Evolutionary conservation across 31 red algal genomes (phyloP), one percentile per base, ranked within the genome.

Genomic region (Odonthalia washingtoniensis): DNA sequence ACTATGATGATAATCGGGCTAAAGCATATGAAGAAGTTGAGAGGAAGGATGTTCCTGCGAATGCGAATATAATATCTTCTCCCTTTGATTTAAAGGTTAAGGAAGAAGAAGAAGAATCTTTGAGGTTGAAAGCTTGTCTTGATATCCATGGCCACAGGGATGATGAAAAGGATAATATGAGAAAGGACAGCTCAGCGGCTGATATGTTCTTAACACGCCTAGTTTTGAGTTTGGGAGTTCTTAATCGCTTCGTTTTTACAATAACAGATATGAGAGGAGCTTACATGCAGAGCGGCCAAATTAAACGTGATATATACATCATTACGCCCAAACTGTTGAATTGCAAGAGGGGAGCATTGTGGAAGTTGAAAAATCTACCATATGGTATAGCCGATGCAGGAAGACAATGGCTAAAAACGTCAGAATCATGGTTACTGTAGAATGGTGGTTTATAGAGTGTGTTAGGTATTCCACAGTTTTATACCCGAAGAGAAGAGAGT

Each of bases 321-420:
- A 2, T 2, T 5, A 2, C 64, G 34, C 64, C 64, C 64, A 67
- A 36, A 14, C 31, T 2, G 3, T 67, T 67, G 3, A 2, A 4
- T 5, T 4, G 12, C 3, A 67, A 67, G 4, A 67, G 6, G 12
- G 64, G 64, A 26, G 33, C 3, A 2, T 4, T 74, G 4, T 74
- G 36, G 70, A 38, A 40, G 16, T 24, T 74, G 3, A 74, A 2
- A 39, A 74, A 40, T 5, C 70, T 74, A 38, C 70, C 70, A n/a
- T 74, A 74, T 36, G 70, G 70, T 44, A 40, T 38, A 2, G 70
- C 21, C 4, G 70, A 74, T 5, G 70, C 70, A 5, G 70, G 70
- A 44, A 38, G 36, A 3, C 70, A 74, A 44, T 74, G 70, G 70
- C 21, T 9, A 5, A 38, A 40, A 3, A 27, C 37, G 4, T n/a